Base-by-base conservation (phyloP, 768 basidiomycete species). In the Trametes gibbosa region DNA sequence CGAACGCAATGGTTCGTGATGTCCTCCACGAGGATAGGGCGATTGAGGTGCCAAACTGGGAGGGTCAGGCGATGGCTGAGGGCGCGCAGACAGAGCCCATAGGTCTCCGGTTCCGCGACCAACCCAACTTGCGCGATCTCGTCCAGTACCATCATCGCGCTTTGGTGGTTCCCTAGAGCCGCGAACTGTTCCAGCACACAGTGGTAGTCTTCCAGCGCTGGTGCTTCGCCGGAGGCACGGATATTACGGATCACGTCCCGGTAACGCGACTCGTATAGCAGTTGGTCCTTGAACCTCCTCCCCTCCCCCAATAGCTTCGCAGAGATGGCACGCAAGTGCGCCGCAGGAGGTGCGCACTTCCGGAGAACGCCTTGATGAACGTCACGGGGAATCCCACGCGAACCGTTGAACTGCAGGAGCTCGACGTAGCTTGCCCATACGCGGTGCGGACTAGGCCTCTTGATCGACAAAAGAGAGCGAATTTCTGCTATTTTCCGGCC, bases 111-210 rank as follows among this genome's bases (percentile, higher is more conserved):
- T 43, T 74, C 70, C 13, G 85, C 89, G 29, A 65, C 62, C 32
- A 84, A 60, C 40, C 80, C 81, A 5, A 69, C 63, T 32, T 63
- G 64, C 40, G 69, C 67, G 58, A 93, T 70, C 65, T 91, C 89
- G 43, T 77, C 71, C 66, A 89, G 84, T 13, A 92, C 82, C 37
- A 80, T 70, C 69, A 81, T 75, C 25, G 80, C 78, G 10, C 87
- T 89, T 21, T 75, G 66, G 64, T 83, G 76, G 66, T 92, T 81
- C n/a, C 90, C 92, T 3, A 84, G 83, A 0, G 85, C 83, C 34
- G 90, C 87, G 59, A 90, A 90, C 60, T 90, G 88, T 61, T 82
- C 79, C 50, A 94, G 70, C 59, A 94, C 74, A 66, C 85, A 86
- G 69, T 92, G 80, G 70, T 88, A 93, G 70, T 93, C 92, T 2